phyloP scores from a whole-genome alignment of 495 filamentous ascomycete genomes.

The Aspergillus bertholletiae region DNA sequence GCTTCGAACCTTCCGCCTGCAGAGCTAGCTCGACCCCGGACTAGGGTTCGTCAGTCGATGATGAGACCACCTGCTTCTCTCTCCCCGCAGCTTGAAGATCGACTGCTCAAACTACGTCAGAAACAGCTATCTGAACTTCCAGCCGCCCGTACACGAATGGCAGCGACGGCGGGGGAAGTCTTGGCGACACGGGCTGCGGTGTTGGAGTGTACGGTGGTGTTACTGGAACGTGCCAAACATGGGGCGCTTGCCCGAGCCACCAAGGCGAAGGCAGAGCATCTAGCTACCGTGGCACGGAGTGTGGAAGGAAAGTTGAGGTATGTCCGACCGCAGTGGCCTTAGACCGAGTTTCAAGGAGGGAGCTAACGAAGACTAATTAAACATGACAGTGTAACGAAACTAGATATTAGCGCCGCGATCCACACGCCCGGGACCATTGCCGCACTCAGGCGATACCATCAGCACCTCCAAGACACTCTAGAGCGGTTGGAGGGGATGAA shows the following conservation, averaged over 20 bases:
- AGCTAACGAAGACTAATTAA: not conserved
- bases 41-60: slow-evolving; percentile 25
- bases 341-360: not conserved
- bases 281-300: slow-evolving; percentile 56
- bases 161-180: slow-evolving; percentile 34
- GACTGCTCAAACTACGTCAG: slow-evolving; percentile 24
- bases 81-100: slow-evolving; percentile 23
- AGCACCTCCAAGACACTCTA: slow-evolving; percentile 50
- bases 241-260: slow-evolving; percentile 56
- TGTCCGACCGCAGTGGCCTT: slow-evolving; percentile 15
- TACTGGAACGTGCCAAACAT: slow-evolving; percentile 61
- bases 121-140: slow-evolving; percentile 33
- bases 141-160: slow-evolving; percentile 31
- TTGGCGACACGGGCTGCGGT: slow-evolving; percentile 28
- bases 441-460: slow-evolving; percentile 55
- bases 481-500: slow-evolving; percentile 45
- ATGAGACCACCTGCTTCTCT: slow-evolving; percentile 23
- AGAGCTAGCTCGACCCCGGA: slow-evolving; percentile 18
- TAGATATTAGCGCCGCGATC: slow-evolving; percentile 39
- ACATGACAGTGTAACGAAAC: slow-evolving; percentile 32
- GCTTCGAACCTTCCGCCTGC: not conserved
- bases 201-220: slow-evolving; percentile 37
- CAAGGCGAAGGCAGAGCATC: slow-evolving; percentile 51
- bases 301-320: slow-evolving; percentile 51
- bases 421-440: slow-evolving; percentile 55